Evolutionary conservation across 2,329 filamentous ascomycete species (phyloP).

Genomic region (Calonectria pteridis): DNA sequence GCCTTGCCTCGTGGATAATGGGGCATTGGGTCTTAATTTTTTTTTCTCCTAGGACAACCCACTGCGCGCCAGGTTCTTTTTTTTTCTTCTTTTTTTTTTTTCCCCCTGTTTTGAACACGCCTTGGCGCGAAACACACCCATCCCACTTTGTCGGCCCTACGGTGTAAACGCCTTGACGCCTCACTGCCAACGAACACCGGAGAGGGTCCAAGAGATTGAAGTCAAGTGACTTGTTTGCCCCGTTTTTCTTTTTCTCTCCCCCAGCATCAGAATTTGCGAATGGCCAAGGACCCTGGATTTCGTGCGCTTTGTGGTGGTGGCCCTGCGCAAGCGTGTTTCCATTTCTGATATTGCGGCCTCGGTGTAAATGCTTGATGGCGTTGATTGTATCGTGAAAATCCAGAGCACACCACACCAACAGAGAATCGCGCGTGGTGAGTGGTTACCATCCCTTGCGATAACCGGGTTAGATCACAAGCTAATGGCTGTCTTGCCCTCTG

Average conservation of each 20-base stretch:
- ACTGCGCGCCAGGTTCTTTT: neutral
- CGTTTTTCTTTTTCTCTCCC: neutral
- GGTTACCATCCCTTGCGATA: neutral
- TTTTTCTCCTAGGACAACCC: neutral
- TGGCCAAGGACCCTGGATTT: no score
- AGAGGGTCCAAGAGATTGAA: neutral
- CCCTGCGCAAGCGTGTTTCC: neutral
- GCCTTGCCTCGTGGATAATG: slow-evolving; percentile 4
- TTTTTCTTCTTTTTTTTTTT: neutral
- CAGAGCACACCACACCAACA: neutral
- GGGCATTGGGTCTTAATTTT: neutral
- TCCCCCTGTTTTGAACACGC: neutral
- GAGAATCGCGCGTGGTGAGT: neutral
- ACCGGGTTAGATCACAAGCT: neutral
- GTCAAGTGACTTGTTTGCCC: neutral
- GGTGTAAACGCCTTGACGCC: neutral
- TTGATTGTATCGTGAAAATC: neutral
- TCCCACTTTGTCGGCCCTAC: neutral
- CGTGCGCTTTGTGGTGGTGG: neutral
- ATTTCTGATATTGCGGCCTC: no score
- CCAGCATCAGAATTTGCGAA: neutral
- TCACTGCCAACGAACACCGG: neutral
- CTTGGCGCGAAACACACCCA: neutral
- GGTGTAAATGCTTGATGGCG: neutral
- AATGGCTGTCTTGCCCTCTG: neutral